Evolutionary conservation across 2,329 filamentous ascomycete species (phyloP).

Genomic region (Cyphellophora attinorum): DNA sequence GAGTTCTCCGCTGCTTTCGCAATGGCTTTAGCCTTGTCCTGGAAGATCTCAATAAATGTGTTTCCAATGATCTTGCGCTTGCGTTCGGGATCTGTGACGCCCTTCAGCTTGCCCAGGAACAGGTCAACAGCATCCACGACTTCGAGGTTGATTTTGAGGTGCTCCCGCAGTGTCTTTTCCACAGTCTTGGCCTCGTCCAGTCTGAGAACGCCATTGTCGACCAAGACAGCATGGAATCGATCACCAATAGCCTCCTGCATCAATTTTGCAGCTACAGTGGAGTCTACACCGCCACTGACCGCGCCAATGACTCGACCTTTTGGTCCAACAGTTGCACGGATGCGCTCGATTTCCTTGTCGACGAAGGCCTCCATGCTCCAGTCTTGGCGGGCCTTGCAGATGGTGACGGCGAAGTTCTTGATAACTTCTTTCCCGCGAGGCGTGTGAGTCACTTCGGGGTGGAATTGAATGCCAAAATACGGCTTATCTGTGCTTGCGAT

Average conservation of each 20-base stretch:
- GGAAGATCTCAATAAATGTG: constrained; percentile 74
- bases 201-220: constrained; percentile 80
- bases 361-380: constrained; percentile 86
- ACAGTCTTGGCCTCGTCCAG: constrained; percentile 77
- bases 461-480: constrained; percentile 78
- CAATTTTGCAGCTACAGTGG: constrained; percentile 74
- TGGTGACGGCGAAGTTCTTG: constrained; percentile 72
- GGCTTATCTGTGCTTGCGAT: constrained; percentile 51
- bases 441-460: constrained; percentile 75
- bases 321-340: constrained; percentile 70
- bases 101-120: constrained; percentile 69
- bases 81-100: constrained; percentile 69
- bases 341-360: constrained; percentile 68
- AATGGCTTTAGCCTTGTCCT: constrained; percentile 66
- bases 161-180: constrained; percentile 64
- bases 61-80: constrained; percentile 88
- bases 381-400: constrained; percentile 65
- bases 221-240: constrained; percentile 73
- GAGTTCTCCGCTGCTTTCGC: constrained; percentile 61
- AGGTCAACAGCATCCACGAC: constrained; percentile 69
- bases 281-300: constrained; percentile 78
- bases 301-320: constrained; percentile 74
- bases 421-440: constrained; percentile 60
- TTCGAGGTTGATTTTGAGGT: constrained; percentile 83
- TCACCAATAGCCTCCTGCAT: constrained; percentile 82